phyloP scores from a whole-genome alignment of 805 yeast genomes.

The Kazachstania kunashirensis region DNA sequence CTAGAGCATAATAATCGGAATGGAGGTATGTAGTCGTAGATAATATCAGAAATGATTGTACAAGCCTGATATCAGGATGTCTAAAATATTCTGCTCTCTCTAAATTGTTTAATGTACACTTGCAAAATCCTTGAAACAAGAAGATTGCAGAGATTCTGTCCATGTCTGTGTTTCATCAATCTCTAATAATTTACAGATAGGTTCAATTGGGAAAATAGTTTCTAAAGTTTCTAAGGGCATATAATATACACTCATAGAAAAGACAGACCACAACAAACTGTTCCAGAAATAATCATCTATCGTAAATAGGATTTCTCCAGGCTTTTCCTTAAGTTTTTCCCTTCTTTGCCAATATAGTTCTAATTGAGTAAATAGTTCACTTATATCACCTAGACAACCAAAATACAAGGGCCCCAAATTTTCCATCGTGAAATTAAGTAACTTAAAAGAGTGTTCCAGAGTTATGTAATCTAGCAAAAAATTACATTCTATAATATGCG shows the following conservation, averaged over 20 bases:
- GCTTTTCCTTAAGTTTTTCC: slow-evolving; percentile 3
- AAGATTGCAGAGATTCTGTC: slow-evolving; percentile 13
- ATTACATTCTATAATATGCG: slow-evolving; percentile 7
- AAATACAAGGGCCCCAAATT: slow-evolving; percentile 26
- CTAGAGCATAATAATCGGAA: slow-evolving; percentile 9
- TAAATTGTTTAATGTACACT: slow-evolving; percentile 12
- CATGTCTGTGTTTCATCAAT: slow-evolving; percentile 6
- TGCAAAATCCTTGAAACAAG: slow-evolving; percentile 12
- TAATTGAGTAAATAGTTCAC: slow-evolving; percentile 20
- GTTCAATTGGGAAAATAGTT: slow-evolving; percentile 7
- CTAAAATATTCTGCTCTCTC: slow-evolving; percentile 13
- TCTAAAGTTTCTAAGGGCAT: slow-evolving; percentile 15
- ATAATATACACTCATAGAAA: slow-evolving; percentile 22
- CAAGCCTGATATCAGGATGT: slow-evolving; percentile 21
- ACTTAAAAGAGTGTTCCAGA: slow-evolving; percentile 15
- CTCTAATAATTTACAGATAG: slow-evolving; percentile 5
- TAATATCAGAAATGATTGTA: slow-evolving; percentile 23
- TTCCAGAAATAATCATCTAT: slow-evolving; percentile 22
- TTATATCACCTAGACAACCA: slow-evolving; percentile 26
- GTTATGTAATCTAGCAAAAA: slow-evolving; percentile 12
- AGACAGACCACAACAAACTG: slow-evolving; percentile 24
- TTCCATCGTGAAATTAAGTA: slow-evolving; percentile 25
- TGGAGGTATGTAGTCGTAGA: slow-evolving; percentile 18
- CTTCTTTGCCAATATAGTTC: slow-evolving; percentile 19
- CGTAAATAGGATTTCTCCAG: slow-evolving; percentile 4